These are phyloP conservation scores for Magnaporthiopsis poae DNA, from an alignment of 2,329 filamentous ascomycete species.

Conservation along the genomic window DNA sequence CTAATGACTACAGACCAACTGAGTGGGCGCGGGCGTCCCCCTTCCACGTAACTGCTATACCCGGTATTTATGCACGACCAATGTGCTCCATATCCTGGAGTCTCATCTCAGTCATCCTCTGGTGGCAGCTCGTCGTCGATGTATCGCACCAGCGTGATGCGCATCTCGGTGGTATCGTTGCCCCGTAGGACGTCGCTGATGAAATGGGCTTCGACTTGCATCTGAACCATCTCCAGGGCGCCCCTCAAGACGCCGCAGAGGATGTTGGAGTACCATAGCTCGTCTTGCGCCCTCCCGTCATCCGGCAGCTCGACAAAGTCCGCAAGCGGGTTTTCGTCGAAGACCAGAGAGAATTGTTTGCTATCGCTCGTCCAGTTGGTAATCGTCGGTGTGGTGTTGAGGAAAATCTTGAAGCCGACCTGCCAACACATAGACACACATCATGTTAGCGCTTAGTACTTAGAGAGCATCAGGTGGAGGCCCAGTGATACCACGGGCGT, in stretches of 20 bases:
- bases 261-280: slow-evolving; percentile 97
- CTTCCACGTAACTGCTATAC: background rate
- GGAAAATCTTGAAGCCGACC: slow-evolving; percentile 98
- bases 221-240: slow-evolving; percentile 95
- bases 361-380: slow-evolving; percentile 94
- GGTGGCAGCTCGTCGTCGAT: slow-evolving; percentile 96
- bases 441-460: slow-evolving; percentile 13
- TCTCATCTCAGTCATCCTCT: slow-evolving; percentile 75
- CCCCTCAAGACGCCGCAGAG: slow-evolving; percentile 86
- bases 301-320: slow-evolving; percentile 97
- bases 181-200: slow-evolving; percentile 86
- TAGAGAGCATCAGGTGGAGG: background rate
- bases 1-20: too few relatives aligned
- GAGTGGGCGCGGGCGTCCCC: too few relatives aligned
- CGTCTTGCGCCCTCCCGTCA: slow-evolving; percentile 87
- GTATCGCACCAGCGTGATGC: slow-evolving; percentile 80
- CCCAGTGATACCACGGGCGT: background rate
- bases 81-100: background rate
- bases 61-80: background rate
- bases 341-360: slow-evolving; percentile 90
- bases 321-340: slow-evolving; percentile 92
- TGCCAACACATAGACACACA: slow-evolving; percentile 25
- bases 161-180: slow-evolving; percentile 95
- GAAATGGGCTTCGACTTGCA: slow-evolving; percentile 96
- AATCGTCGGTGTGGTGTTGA: slow-evolving; percentile 88